Percentiles rank a stretch among this genome's conserved stretches.
phyloP scores from a whole-genome alignment of 805 yeast genomes.

The Peterozyma toletana region DNA sequence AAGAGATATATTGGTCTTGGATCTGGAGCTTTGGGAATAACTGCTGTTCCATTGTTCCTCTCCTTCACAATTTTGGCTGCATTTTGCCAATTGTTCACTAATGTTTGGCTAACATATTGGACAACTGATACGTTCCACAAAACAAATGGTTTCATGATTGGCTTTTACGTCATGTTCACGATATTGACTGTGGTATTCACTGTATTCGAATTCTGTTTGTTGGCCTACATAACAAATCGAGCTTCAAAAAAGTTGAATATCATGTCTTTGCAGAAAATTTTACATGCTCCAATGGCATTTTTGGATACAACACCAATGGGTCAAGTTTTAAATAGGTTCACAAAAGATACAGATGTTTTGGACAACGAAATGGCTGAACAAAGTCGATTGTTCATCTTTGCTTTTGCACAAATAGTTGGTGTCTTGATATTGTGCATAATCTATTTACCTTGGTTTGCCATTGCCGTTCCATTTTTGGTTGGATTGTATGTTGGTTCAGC shows the following conservation, averaged over 20 bases:
- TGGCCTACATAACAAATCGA: slow-evolving; percentile 43
- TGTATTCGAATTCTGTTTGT: slow-evolving; percentile 32
- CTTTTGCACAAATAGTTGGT: slow-evolving; percentile 29
- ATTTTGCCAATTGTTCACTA: slow-evolving; percentile 50
- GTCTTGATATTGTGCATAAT: slow-evolving; percentile 32
- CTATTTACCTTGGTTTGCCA: slow-evolving; percentile 48
- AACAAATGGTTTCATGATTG: slow-evolving; percentile 56
- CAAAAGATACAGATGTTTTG: slow-evolving; percentile 78
- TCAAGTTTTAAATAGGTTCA: slow-evolving; percentile 74
- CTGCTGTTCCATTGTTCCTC: slow-evolving; percentile 20
- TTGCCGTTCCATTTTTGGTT: slow-evolving; percentile 45
- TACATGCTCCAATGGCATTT: slow-evolving; percentile 77
- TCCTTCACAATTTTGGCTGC: slow-evolving; percentile 26
- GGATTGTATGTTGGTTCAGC: slow-evolving; percentile 28
- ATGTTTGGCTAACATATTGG: slow-evolving; percentile 85
- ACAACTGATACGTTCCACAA: slow-evolving; percentile 40
- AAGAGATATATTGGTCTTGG: slow-evolving; percentile 45
- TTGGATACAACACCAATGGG: slow-evolving; percentile 88
- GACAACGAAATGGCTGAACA: slow-evolving; percentile 78
- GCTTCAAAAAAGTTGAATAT: slow-evolving; percentile 55
- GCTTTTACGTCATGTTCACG: slow-evolving; percentile 59
- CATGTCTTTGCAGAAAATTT: slow-evolving; percentile 48
- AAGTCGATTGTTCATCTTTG: slow-evolving; percentile 50
- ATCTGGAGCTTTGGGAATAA: slow-evolving; percentile 36
- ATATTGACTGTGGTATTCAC: slow-evolving; percentile 38